These are phyloP conservation scores for Boletus barrowsii DNA, from an alignment of 768 basidiomycete genomes.

Conservation along the genomic window DNA sequence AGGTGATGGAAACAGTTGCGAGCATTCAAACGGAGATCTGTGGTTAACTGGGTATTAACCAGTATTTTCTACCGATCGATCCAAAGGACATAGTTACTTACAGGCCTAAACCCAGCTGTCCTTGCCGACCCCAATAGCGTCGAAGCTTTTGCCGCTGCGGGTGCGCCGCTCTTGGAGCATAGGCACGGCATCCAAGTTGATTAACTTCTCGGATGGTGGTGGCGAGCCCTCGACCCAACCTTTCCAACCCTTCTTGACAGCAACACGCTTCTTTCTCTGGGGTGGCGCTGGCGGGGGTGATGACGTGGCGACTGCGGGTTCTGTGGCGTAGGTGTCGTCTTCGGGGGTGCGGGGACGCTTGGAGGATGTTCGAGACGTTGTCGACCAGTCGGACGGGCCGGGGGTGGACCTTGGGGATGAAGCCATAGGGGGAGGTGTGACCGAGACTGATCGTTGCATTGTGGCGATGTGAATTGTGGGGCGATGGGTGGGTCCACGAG, in stretches of 20 bases:
- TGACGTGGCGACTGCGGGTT: conserved; percentile 20
- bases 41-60: conserved; percentile 15
- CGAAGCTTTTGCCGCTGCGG: conserved; percentile 83
- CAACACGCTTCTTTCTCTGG: conserved; percentile 60
- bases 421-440: conserved; percentile 67
- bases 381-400: conserved; percentile 69
- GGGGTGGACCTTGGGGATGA: conserved; percentile 73
- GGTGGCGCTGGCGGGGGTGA: conserved; percentile 26
- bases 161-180: conserved; percentile 71
- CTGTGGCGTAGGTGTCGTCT: conserved; percentile 47
- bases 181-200: conserved; percentile 73
- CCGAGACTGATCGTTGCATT: conserved; percentile 66
- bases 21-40: conserved; percentile 4
- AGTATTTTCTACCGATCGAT: conserved; percentile 52
- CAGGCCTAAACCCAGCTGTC: conserved; percentile 68
- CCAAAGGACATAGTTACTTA: conserved; percentile 35
- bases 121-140: conserved; percentile 74
- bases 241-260: conserved; percentile 82
- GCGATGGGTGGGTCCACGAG: conserved; percentile 38
- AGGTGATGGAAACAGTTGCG: neutral
- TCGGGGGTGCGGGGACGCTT: conserved; percentile 76
- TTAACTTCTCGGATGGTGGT: conserved; percentile 73
- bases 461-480: conserved; percentile 72
- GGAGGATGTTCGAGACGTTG: conserved; percentile 73
- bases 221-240: conserved; percentile 89